Conservation (phyloP, 306 rosid species). For the Betula pendula region DNA sequence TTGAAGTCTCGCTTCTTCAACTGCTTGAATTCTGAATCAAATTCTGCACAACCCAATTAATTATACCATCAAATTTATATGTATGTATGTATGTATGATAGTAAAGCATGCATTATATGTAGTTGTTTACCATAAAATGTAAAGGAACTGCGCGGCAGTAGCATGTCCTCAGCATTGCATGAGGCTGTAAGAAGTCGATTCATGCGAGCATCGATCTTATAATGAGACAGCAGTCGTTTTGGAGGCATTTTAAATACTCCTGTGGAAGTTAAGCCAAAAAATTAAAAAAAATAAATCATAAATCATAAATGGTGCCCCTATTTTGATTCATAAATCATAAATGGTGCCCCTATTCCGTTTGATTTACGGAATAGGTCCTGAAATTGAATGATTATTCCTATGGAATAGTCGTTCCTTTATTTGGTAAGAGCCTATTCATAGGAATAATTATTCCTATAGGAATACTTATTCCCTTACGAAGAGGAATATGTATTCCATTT, state of each 20-base stretch:
- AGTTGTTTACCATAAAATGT: constrained; percentile 58
- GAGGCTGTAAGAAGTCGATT: constrained; percentile 62
- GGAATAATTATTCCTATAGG: too few relatives aligned
- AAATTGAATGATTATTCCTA: too few relatives aligned
- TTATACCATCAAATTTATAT: background rate
- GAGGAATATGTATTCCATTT: too few relatives aligned
- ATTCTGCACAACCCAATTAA: constrained; percentile 44
- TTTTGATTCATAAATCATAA: too few relatives aligned
- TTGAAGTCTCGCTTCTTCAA: constrained; percentile 55
- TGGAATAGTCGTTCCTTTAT: too few relatives aligned
- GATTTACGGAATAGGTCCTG: too few relatives aligned
- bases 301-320: too few relatives aligned
- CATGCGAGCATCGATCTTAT: constrained; percentile 64
- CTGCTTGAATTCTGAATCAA: constrained; percentile 58
- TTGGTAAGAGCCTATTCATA: too few relatives aligned
- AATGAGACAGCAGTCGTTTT: constrained; percentile 81
- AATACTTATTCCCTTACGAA: too few relatives aligned
- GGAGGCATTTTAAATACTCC: constrained; percentile 96
- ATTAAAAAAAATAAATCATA: too few relatives aligned
- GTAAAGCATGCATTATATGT: background rate
- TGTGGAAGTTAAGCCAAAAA: constrained; percentile 18
- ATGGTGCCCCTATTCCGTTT: too few relatives aligned
- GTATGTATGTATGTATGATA: background rate
- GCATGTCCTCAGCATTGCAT: constrained; percentile 97
- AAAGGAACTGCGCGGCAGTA: constrained; percentile 73